Evolutionary conservation across 2,329 filamentous ascomycete genomes (phyloP), one percentile per base, ranked within the genome.

Genomic region (Chaetomium strumarium): DNA sequence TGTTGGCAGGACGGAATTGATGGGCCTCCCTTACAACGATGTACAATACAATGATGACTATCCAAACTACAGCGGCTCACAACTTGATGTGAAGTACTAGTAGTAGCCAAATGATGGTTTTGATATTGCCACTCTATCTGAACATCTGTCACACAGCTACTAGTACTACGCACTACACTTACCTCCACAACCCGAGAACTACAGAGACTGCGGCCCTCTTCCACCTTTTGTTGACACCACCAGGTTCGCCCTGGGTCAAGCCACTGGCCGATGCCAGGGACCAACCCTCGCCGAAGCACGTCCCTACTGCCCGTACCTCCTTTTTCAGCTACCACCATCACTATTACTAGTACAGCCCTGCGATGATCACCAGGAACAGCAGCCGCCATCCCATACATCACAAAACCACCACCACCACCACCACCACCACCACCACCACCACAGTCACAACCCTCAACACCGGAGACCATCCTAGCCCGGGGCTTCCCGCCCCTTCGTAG

Each of bases 401-500:
- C 24, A 9, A 17, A 39, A 44, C 31, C 16, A 16, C n/a, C n/a
- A n/a, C n/a, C n/a, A n/a, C n/a, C n/a, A n/a, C n/a, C n/a, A n/a
- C n/a, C n/a, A n/a, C n/a, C n/a, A n/a, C n/a, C n/a, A n/a, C n/a
- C n/a, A n/a, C n/a, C n/a, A n/a, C n/a, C n/a, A n/a, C n/a, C n/a
- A n/a, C n/a, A n/a, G n/a, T n/a, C n/a, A n/a, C 30, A 14, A 34
- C 13, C 36, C 19, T 6, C 42, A 10, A 14, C 46, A 46, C 16
- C 52, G 40, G 6, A n/a, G n/a, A n/a, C 42, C 29, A 37, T 33
- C 55, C 46, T 56, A 56, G 29, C 55, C 58, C 36, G 61, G 60
- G 60, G 61, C 61, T 61, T 63, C 61, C 58, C 55, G 61, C 61
- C 61, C 60, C 61, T 58, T 57, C 46, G 40, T 60, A 60, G 61